A percentile compares a stretch with the other conserved stretches of the same genome.
Conservation (phyloP, 2,329 filamentous ascomycete species). For the Pyrenochaeta sp. region DNA sequence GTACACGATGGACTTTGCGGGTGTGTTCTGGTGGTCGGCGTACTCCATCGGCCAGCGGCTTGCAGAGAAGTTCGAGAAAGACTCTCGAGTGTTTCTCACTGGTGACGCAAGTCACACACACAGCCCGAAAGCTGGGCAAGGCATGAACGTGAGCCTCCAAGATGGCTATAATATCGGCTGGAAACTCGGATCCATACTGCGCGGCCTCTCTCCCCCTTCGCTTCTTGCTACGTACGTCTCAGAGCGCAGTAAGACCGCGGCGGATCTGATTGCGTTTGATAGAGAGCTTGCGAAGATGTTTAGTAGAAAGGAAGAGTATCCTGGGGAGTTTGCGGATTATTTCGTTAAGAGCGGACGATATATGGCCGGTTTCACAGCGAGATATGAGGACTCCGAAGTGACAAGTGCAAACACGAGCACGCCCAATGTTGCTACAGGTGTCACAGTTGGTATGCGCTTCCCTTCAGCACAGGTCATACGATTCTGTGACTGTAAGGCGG, state of each 20-base stretch:
- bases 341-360: slow-evolving; percentile 67
- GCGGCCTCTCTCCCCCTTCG: slow-evolving; percentile 61
- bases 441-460: slow-evolving; percentile 58
- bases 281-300: slow-evolving; percentile 63
- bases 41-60: slow-evolving; percentile 77
- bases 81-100: slow-evolving; percentile 71
- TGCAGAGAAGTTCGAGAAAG: slow-evolving; percentile 72
- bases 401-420: slow-evolving; percentile 49
- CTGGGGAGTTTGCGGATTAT: slow-evolving; percentile 62
- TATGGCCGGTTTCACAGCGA: slow-evolving; percentile 66
- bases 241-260: slow-evolving; percentile 59
- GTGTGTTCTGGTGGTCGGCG: slow-evolving; percentile 75
- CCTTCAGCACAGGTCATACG: slow-evolving; percentile 67
- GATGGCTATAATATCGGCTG: slow-evolving; percentile 67
- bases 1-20: slow-evolving; percentile 62
- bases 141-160: slow-evolving; percentile 68
- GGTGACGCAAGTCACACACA: slow-evolving; percentile 76
- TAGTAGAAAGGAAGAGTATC: slow-evolving; percentile 56
- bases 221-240: slow-evolving; percentile 69
- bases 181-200: slow-evolving; percentile 58
- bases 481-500: slow-evolving; percentile 65
- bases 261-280: slow-evolving; percentile 69
- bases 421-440: slow-evolving; percentile 48
- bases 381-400: slow-evolving; percentile 62
- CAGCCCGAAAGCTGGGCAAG: slow-evolving; percentile 75